These are phyloP conservation scores for Bonia amplexicaulis DNA, from an alignment of 176 grass and related monocot genomes.

Conservation along the genomic window DNA sequence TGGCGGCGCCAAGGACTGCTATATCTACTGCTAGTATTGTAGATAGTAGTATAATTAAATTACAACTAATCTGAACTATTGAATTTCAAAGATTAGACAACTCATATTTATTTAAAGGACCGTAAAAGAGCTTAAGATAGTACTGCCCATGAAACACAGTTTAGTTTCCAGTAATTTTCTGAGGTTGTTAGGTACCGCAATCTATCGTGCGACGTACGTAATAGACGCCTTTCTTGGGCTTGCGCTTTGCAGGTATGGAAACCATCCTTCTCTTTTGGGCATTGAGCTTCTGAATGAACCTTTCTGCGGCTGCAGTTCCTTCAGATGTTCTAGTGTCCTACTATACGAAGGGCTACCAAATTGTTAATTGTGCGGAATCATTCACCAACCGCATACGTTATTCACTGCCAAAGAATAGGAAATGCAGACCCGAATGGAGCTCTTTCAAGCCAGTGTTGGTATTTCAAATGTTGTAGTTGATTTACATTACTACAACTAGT, in stretches of 20 bases:
- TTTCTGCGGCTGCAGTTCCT: conserved; percentile 51
- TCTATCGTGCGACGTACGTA: neutral
- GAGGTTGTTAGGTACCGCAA: neutral
- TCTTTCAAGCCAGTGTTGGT: conserved; percentile 63
- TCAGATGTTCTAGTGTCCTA: conserved; percentile 54
- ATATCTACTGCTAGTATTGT: no score
- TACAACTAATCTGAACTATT: no score
- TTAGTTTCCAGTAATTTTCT: neutral
- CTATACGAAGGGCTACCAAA: conserved; percentile 65
- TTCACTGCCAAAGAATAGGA: conserved; percentile 71
- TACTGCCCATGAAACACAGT: neutral
- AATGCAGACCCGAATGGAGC: conserved; percentile 61
- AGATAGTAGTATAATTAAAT: no score
- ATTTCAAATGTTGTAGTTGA: conserved; percentile 64
- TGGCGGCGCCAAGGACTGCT: no score
- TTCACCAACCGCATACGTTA: conserved; percentile 70
- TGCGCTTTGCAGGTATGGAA: conserved; percentile 48
- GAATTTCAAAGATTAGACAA: no score
- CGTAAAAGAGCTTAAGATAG: neutral
- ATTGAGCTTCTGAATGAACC: conserved; percentile 86
- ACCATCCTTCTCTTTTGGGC: conserved; percentile 60
- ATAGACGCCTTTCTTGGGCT: neutral
- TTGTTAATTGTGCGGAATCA: conserved; percentile 77
- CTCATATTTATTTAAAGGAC: no score
- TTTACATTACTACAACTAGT: conserved; percentile 78